Evolutionary conservation across 169 alveolate genomes (phyloP), one percentile per base, ranked within the genome.

Genomic region (Theileria parva): DNA sequence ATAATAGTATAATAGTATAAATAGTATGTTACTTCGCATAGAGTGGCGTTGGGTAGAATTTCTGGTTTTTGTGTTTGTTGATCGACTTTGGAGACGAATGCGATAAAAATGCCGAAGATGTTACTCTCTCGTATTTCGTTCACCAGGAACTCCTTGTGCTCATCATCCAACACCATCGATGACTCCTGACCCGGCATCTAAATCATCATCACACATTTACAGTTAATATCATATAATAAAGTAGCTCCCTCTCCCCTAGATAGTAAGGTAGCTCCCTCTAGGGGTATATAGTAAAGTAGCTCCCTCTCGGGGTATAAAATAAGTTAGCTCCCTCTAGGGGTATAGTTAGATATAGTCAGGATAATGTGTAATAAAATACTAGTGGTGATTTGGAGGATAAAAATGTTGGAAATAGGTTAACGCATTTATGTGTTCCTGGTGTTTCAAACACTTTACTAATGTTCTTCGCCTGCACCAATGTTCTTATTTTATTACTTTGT

Each of bases 171-270:
- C 0, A 79, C 70, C 15, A 83, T 53, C 4, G 80, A 76, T 0
- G 89, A 51, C 27, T 74, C n/a, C 21, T 83, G 89, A 12, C 89
- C 89, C 0, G 89, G 86, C 0, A 75, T 60, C 89, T 83, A 74
- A n/a, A 8, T 21, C 48, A 37, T 37, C 8, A 37, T 37, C 8
- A 6, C 4, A 37, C 48, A 37, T 37, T 37, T 8, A 37, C 8
- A 37, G 8, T 8, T 8, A 37, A 37, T n/a, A n/a, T n/a, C n/a
- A n/a, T n/a, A n/a, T n/a, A n/a, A n/a, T n/a, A n/a, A n/a, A 37
- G 48, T 37, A 37, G n/a, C n/a, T n/a, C n/a, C n/a, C n/a, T n/a
- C n/a, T n/a, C n/a, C n/a, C n/a, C n/a, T n/a, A n/a, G n/a, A n/a
- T n/a, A n/a, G n/a, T n/a, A n/a, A n/a, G n/a, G n/a, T n/a, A n/a